Evolutionary conservation across 1,284 basidiomycete genomes (phyloP), one percentile per base, ranked within the genome.

Genomic region (Chalciporus sp.): DNA sequence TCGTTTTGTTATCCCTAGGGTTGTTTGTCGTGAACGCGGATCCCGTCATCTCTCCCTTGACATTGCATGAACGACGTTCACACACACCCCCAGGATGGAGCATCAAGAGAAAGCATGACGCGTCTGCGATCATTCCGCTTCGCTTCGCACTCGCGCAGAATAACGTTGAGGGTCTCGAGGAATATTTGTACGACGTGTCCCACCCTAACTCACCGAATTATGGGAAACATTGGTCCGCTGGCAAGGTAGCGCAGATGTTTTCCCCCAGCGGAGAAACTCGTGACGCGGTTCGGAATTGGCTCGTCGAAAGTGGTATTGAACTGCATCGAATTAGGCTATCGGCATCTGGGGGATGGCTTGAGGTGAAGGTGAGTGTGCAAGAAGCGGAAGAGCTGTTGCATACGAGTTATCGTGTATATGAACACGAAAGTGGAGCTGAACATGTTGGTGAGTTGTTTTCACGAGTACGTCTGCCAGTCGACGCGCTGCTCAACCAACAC

Each of bases 211-310:
- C 76, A 4, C 58, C 68, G 12, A 71, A 72, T 62, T 81, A 79
- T 53, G 79, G 79, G 7, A 71, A 76, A 35, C 79, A 81, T 58
- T 81, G 79, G 79, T 61, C 68, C 1, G 61, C 74, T 12, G 65
- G 58, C 4, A 59, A 71, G 46, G 67, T 82, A 39, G 69, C 74
- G 4, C 56, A 70, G 41, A 74, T 68, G 19, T 81, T 81, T 56
- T 70, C 75, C 14, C 78, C 80, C 0, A 68, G 68, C 26, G 51
- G 52, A 4, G 64, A 75, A 31, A 64, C 76, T 4, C 61, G 77
- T 26, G 66, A 71, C 31, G 52, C 64, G 12, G 80, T 82, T 11
- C 63, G 62, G 16, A 42, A 56, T 20, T 80, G 78, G 78, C 65
- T 80, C 5, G 49, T 62, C 23, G 63, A 63, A 37, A 70, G 64